Base-by-base conservation (phyloP, 2,329 filamentous ascomycete genomes). In the Periconia macrospinosa region DNA sequence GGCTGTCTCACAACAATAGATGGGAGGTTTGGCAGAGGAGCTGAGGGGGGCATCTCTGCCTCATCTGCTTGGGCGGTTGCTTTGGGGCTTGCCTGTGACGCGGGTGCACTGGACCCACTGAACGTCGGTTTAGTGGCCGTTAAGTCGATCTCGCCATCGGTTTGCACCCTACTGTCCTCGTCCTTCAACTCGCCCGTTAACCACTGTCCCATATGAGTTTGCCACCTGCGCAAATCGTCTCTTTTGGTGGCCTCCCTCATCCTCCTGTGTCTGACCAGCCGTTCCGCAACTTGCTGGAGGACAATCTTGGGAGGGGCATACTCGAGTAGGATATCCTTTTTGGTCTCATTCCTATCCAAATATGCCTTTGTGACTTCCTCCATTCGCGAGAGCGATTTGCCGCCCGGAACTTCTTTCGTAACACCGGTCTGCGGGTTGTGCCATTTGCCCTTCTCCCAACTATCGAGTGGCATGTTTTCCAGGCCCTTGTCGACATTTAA, bases 401-500 rank as follows among this genome's bases (percentile, higher is more conserved):
- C 78, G 10, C 78, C 78, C 19, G 74, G 65, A 1, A 79, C 69
- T 6, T 63, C 53, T 47, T 65, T 64, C 10, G 62, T 66, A 19
- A 65, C 58, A 2, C 62, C 62, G 2, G 69, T 71, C 8, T 57
- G 37, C 0, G 68, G 67, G 19, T 75, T 71, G 3, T 61, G 66
- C 74, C 75, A 80, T 1, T 56, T 30, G 0, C 78, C 78, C 30
- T 68, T 73, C 20, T 73, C 69, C 79, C 78, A 81, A 40, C 77
- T 74, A 54, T 81, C 79, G 20, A 81, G 65, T 3, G 73, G 67
- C 67, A 81, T 75, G 37, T 73, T 69, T 53, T 80, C 70, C 27
- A 81, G 67, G 0, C 79, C 78, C 27, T 71, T 65, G 19, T 74
- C 70, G 23, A 80, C 78, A 50, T 81, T 80, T 3, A 81, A 59